These are phyloP conservation scores for Xanthoceras sorbifolium DNA, from an alignment of 345 rosid genomes.

Conservation along the genomic window DNA sequence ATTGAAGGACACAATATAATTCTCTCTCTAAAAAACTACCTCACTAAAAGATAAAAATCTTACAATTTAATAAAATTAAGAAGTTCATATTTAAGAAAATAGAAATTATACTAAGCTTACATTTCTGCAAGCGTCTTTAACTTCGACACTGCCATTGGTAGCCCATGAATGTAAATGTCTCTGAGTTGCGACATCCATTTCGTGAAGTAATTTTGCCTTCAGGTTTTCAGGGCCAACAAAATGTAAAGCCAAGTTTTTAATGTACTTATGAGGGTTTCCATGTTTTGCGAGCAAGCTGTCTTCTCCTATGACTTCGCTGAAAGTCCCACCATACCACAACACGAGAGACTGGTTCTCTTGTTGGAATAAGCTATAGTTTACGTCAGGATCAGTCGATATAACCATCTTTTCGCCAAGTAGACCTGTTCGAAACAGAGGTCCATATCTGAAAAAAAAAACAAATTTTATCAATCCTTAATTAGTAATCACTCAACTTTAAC, in stretches of 20 bases:
- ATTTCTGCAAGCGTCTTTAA: constrained; percentile 27
- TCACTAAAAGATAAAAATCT: too few relatives aligned
- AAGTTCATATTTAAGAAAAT: too few relatives aligned
- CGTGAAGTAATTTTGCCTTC: constrained; percentile 23
- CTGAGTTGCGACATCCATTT: constrained; percentile 24
- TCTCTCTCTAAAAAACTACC: too few relatives aligned
- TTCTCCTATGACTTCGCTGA: constrained; percentile 34
- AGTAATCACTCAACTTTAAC: too few relatives aligned
- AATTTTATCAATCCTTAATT: too few relatives aligned
- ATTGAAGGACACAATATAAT: too few relatives aligned
- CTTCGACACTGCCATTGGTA: constrained; percentile 1
- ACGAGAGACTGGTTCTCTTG: not conserved
- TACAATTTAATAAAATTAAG: too few relatives aligned
- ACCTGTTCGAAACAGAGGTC: constrained; percentile 42
- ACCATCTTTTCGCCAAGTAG: constrained; percentile 40
- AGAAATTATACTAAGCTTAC: too few relatives aligned
- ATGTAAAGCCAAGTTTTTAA: constrained; percentile 34
- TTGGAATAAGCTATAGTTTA: constrained; percentile 24
- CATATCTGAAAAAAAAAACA: constrained; percentile 45
- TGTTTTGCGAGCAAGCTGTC: constrained; percentile 22
- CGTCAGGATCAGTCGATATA: constrained; percentile 41
- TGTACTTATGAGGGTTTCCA: constrained; percentile 40
- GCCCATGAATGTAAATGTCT: constrained; percentile 7
- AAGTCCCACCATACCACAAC: constrained; percentile 35
- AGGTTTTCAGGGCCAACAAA: constrained; percentile 42